Percentiles rank a stretch among this genome's conserved stretches.
phyloP scores from a whole-genome alignment of 768 basidiomycete species.

The Termitomyces titanicus region DNA sequence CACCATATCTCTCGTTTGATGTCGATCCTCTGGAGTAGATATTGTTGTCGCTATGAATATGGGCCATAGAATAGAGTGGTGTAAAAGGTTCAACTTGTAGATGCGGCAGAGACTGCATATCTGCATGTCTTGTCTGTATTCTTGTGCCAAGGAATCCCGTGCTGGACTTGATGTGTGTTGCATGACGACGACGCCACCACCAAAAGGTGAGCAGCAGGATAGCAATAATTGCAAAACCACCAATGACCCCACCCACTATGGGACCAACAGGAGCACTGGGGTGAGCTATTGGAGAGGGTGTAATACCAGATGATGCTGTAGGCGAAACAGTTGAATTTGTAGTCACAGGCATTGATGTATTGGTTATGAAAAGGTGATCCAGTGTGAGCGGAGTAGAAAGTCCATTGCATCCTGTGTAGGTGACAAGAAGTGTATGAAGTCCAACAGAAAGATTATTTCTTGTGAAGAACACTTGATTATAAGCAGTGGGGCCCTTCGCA shows the following conservation, averaged over 20 bases:
- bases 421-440: conserved; percentile 2
- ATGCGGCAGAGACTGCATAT: not conserved
- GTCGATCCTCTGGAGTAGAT: not conserved
- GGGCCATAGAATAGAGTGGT: no score
- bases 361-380: conserved; percentile 1
- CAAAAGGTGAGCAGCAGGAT: conserved; percentile 1
- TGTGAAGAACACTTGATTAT: not conserved
- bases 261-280: conserved; percentile 3
- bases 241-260: conserved; percentile 10
- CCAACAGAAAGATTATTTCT: not conserved
- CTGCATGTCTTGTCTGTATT: not conserved
- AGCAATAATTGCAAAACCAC: conserved; percentile 1
- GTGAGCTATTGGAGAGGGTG: not conserved
- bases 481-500: not conserved
- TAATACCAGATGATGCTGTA: not conserved
- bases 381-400: conserved; percentile 1
- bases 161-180: not conserved
- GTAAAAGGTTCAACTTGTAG: no score
- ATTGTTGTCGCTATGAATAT: no score
- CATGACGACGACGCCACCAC: not conserved
- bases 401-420: not conserved
- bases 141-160: not conserved
- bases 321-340: not conserved
- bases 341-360: not conserved
- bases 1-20: not conserved